Evolutionary conservation across 2,329 filamentous ascomycete genomes (phyloP), one percentile per base, ranked within the genome.

Genomic region (Mollisia scopiformis): DNA sequence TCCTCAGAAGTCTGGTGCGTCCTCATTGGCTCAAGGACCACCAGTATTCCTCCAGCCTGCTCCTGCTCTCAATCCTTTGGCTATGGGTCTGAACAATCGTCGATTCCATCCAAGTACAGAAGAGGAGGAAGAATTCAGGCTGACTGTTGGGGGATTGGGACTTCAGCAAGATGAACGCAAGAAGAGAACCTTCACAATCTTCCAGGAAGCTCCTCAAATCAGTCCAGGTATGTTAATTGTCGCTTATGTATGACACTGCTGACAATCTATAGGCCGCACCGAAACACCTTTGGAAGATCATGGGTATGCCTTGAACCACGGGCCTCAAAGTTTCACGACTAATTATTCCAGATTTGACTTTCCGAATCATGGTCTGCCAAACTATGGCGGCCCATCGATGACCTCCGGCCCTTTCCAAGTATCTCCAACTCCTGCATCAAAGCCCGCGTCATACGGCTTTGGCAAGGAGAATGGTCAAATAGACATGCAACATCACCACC

Each of bases 231-330:
- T 25, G 57, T n/a, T 39, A 14, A n/a, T n/a, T 6, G 2, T 54
- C n/a, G 4, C 27, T 25, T 21, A 33, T 21, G 3, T 8, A 21
- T 19, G 25, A 16, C 25, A 16, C 16, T 21, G 53, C 11, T 47
- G 11, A 51, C 49, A 31, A n/a, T 25, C 43, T 19, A 3, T 28
- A 70, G 67, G 63, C 25, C 66, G 67, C 46, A 74, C 69, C 14
- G 71, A 74, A 55, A 73, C 65, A 51, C 68, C 72, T 11, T 62
- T 74, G 28, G 71, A 73, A 55, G 71, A 73, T 28, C 69, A 70
- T 52, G 57, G 63, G 62, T 72, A 66, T 55, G 65, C 59, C 28
- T 25, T 16, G 16, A 52, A 37, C 31, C 25, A 31, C 27, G n/a
- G n/a, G 7, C 2, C 23, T 21, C 23, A 47, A 16, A 27, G 21